phyloP scores from a whole-genome alignment of 2,329 filamentous ascomycete genomes.

The Sporothrix humicola region DNA sequence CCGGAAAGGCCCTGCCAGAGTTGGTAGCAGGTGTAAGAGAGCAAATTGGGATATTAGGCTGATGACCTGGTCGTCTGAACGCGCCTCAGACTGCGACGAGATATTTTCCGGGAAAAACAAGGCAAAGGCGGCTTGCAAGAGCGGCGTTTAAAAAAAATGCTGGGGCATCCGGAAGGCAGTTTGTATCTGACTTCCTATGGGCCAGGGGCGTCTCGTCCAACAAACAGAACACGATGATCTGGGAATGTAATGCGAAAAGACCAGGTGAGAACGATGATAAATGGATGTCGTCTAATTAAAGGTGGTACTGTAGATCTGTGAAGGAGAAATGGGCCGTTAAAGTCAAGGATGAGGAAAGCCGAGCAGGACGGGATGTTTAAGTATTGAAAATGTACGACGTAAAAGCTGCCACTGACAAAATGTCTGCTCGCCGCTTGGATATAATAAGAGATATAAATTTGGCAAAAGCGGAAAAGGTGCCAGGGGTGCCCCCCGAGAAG shows the following conservation, averaged over 20 bases:
- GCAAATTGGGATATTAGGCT: conserved; percentile 25
- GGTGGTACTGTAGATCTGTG: not conserved
- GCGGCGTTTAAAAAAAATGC: not conserved
- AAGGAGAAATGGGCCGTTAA: not conserved
- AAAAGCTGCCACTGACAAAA: not conserved
- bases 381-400: not conserved
- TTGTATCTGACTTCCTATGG: not conserved
- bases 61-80: not conserved
- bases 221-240: not conserved
- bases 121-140: not conserved
- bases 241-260: not conserved
- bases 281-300: too few species aligned
- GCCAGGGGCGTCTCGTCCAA: not conserved
- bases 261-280: not conserved
- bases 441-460: too few species aligned
- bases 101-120: not conserved
- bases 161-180: too few species aligned
- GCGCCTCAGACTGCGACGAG: conserved; percentile 19
- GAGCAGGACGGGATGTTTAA: too few species aligned
- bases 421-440: conserved; percentile 6
- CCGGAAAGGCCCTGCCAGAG: not conserved
- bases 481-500: conserved; percentile 18
- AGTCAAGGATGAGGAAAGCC: not conserved
- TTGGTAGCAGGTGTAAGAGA: conserved; percentile 20
- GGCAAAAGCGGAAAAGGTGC: conserved; percentile 3